phyloP scores from a whole-genome alignment of 192 early-diverging fungal genomes.

The Paraglomus brasilianum region DNA sequence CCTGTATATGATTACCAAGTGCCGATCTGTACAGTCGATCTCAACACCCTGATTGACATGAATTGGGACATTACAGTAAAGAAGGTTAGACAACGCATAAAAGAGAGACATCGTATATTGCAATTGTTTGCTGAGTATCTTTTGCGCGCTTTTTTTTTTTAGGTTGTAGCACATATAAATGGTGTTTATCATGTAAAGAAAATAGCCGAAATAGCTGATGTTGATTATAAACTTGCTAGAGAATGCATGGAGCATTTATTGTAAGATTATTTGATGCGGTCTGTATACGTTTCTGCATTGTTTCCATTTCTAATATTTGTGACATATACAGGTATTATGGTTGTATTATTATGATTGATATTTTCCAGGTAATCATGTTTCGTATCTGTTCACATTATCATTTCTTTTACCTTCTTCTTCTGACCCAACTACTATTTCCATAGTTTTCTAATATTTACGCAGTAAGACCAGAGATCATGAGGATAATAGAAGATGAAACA shows the following conservation, averaged over 20 bases:
- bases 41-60: slow-evolving; percentile 60
- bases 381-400: neutral
- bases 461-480: slow-evolving; percentile 59
- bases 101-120: neutral
- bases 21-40: slow-evolving; percentile 73
- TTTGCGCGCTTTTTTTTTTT: slow-evolving; percentile 8
- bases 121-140: neutral
- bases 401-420: neutral
- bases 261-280: slow-evolving; percentile 45
- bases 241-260: slow-evolving; percentile 86
- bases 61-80: slow-evolving; percentile 94
- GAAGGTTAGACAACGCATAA: slow-evolving; percentile 40
- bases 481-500: slow-evolving; percentile 58
- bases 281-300: slow-evolving; percentile 10
- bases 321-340: slow-evolving; percentile 71
- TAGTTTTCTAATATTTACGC: slow-evolving; percentile 87
- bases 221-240: slow-evolving; percentile 70
- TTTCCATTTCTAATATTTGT: slow-evolving; percentile 12
- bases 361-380: slow-evolving; percentile 67
- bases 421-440: neutral
- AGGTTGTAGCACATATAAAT: slow-evolving; percentile 79
- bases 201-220: slow-evolving; percentile 79
- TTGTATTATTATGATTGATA: slow-evolving; percentile 84
- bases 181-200: slow-evolving; percentile 80
- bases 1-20: slow-evolving; percentile 81